These are phyloP conservation scores for Salvia splendens DNA, from an alignment of 257 asterid species.

Conservation along the genomic window DNA sequence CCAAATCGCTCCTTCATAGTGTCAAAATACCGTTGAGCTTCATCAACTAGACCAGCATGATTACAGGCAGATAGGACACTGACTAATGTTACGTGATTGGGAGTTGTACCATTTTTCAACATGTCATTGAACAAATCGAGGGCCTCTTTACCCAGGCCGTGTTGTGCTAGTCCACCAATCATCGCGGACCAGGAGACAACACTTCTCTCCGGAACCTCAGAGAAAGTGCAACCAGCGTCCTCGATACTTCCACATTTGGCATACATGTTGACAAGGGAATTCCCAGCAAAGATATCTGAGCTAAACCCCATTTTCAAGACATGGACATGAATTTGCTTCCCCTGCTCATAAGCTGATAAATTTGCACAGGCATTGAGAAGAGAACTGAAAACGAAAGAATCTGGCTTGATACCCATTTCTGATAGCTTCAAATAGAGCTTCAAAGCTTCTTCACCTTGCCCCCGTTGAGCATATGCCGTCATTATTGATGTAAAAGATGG, in stretches of 20 bases:
- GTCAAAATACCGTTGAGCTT: slow-evolving; percentile 59
- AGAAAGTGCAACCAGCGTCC: slow-evolving; percentile 60
- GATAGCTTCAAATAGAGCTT: slow-evolving; percentile 60
- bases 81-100: slow-evolving; percentile 72
- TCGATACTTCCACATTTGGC: slow-evolving; percentile 82
- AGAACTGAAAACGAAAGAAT: slow-evolving; percentile 73
- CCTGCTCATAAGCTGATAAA: slow-evolving; percentile 75
- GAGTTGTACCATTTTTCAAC: slow-evolving; percentile 55
- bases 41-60: slow-evolving; percentile 72
- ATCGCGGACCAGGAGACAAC: slow-evolving; percentile 78
- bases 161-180: slow-evolving; percentile 85
- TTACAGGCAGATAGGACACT: slow-evolving; percentile 78
- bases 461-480: slow-evolving; percentile 66
- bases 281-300: slow-evolving; percentile 66
- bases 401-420: slow-evolving; percentile 52
- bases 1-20: slow-evolving; percentile 56
- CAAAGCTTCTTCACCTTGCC: slow-evolving; percentile 71
- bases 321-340: slow-evolving; percentile 77
- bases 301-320: slow-evolving; percentile 61
- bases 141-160: slow-evolving; percentile 68
- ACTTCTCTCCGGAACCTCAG: slow-evolving; percentile 53
- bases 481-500: slow-evolving; percentile 71
- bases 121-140: slow-evolving; percentile 52
- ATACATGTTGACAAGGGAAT: slow-evolving; percentile 84
- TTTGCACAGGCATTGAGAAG: slow-evolving; percentile 78